Conservation (phyloP, 2,329 filamentous ascomycete genomes). For the Fusarium citri region DNA sequence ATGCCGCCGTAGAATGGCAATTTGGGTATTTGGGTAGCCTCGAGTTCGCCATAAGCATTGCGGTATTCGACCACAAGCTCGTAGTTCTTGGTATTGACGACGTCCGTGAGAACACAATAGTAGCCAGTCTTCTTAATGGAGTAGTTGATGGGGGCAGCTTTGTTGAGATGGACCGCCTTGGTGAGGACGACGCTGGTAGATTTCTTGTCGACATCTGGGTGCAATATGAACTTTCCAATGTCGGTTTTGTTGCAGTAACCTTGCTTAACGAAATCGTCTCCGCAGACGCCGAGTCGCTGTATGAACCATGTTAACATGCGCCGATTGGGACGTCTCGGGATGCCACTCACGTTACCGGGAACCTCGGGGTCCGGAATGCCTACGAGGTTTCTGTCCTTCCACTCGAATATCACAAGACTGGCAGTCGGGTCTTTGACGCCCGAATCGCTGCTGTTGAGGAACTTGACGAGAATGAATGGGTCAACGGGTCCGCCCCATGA, state of each 20-base stretch:
- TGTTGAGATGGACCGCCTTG: conserved; percentile 83
- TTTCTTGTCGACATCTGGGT: conserved; percentile 77
- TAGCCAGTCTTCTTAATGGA: conserved; percentile 91
- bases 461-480: conserved; percentile 89
- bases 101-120: conserved; percentile 88
- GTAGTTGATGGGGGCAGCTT: conserved; percentile 81
- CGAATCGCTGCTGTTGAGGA: conserved; percentile 69
- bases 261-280: conserved; percentile 73
- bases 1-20: conserved; percentile 96
- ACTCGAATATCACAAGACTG: conserved; percentile 93
- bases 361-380: conserved; percentile 72
- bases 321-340: neutral
- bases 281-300: conserved; percentile 73
- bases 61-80: conserved; percentile 88
- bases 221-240: conserved; percentile 85
- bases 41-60: conserved; percentile 95
- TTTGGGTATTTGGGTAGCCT: conserved; percentile 95
- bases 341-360: conserved; percentile 62
- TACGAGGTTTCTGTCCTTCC: conserved; percentile 84
- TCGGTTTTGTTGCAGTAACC: conserved; percentile 81
- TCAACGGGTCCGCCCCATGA: conserved; percentile 90
- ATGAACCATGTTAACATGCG: conserved; percentile 20
- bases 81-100: conserved; percentile 76
- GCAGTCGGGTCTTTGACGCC: conserved; percentile 76
- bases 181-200: conserved; percentile 81